Conservation (phyloP, 2,329 filamentous ascomycete genomes). For the Tolypocladium inflatum region DNA sequence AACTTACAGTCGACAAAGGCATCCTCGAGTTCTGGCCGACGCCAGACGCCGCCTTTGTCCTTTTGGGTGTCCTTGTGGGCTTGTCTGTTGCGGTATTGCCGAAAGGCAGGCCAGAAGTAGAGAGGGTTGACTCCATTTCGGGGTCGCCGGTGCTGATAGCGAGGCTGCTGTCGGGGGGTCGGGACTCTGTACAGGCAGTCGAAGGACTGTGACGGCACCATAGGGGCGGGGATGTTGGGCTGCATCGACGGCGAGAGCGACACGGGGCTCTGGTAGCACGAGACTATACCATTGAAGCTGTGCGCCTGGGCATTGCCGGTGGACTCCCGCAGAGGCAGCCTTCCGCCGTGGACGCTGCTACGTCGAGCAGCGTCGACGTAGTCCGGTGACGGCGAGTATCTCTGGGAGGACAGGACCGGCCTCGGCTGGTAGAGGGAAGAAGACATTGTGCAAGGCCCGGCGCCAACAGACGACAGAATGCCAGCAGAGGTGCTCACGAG, state of each 20-base stretch:
- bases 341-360: constrained; percentile 23
- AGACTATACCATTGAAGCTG: constrained; percentile 29
- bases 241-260: constrained; percentile 34
- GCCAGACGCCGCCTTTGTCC: constrained; percentile 48
- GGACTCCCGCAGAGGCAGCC: constrained; percentile 41
- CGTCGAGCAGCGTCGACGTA: constrained; percentile 35
- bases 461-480: constrained; percentile 19
- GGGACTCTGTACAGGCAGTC: constrained; percentile 29
- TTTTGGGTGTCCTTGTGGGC: constrained; percentile 51
- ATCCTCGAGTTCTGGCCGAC: constrained; percentile 48
- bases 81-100: constrained; percentile 56
- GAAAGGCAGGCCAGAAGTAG: constrained; percentile 52
- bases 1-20: constrained; percentile 57
- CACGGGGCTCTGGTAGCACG: constrained; percentile 33
- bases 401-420: constrained; percentile 40
- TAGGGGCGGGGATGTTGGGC: constrained; percentile 39
- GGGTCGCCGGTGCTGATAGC: constrained; percentile 20
- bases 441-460: constrained; percentile 20
- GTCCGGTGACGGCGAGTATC: constrained; percentile 36
- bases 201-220: constrained; percentile 39
- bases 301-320: constrained; percentile 41
- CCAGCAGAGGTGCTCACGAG: constrained; percentile 16
- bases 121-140: constrained; percentile 45
- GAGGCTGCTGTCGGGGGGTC: constrained; percentile 25
- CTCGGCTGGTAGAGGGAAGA: constrained; percentile 29